Base-by-base conservation (phyloP, 2,329 filamentous ascomycete genomes). In the Diaporthe ampelina region DNA sequence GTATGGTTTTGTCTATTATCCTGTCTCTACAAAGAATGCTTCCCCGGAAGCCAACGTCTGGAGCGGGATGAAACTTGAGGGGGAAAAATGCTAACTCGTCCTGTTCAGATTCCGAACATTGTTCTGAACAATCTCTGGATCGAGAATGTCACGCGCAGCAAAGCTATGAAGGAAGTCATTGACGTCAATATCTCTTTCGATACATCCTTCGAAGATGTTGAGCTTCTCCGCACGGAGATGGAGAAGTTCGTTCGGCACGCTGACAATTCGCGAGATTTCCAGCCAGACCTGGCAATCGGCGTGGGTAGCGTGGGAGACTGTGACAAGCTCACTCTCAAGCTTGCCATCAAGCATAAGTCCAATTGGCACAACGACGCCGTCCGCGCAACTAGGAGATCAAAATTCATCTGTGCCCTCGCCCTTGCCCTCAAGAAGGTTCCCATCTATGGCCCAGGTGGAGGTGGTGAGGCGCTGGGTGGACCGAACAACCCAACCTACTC, bases 391-490 rank as follows among this genome's bases (percentile, higher is more conserved):
- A 92, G 95, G 70, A 92, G 96, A 75, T 97, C 94, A 82, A 98
- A 98, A 84, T 98, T 99, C 85, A 97, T 98, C 92, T 98, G 95
- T 81, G 97, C 97, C 0, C 87, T 99, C 74, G 92, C 97, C 6
- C 84, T 95, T 11, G 95, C 96, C 4, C 86, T 98, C 74, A 94
- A 95, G 84, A 95, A 93, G 85, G 89, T 99, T 24, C 96, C 95
- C 13, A 96, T 99, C 80, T 90, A 94, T 78, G 91, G 87, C 26
- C 96, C 96, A 73, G 95, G 93, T 54, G 95, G 93, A 74, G 94
- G 92, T 73, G 86, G 85, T 73, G 90, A 91, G 73, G 13, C 68
- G 17, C 84, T 92, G 3, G 91, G 91, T 74, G 90, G 89, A 54
- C 89, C 94, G 8, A 91, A 88, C 43, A 97, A 97, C 83, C 95